Conservation (phyloP, 2,329 filamentous ascomycete species). For the Neonectria faginata region DNA sequence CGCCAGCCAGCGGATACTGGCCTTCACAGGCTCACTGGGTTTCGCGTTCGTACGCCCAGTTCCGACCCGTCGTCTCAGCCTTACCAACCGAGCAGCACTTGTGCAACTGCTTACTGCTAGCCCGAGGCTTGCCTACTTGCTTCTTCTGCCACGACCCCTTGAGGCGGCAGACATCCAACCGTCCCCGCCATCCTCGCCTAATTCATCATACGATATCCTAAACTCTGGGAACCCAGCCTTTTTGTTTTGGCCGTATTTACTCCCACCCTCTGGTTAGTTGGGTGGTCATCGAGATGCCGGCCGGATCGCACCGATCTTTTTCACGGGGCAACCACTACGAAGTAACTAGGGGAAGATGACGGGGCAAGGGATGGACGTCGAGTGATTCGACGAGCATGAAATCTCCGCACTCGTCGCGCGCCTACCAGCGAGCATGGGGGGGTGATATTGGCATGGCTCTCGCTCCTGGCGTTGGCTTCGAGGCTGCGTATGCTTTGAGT, state of each 20-base stretch:
- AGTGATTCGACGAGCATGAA: conserved; percentile 5
- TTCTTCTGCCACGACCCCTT: conserved; percentile 28
- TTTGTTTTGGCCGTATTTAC: conserved; percentile 22
- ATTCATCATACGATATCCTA: conserved; percentile 44
- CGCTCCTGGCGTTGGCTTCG: not conserved
- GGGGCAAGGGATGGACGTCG: conserved; percentile 18
- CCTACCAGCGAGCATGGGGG: not conserved
- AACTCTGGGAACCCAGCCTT: conserved; percentile 22
- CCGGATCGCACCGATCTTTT: conserved; percentile 30
- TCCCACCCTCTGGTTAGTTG: conserved; percentile 12
- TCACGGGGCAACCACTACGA: conserved; percentile 12
- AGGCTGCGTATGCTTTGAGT: not conserved
- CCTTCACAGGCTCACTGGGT: conserved; percentile 21
- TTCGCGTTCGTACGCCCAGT: conserved; percentile 26
- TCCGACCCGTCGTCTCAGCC: conserved; percentile 43
- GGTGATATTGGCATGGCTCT: not conserved
- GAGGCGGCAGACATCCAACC: conserved; percentile 29
- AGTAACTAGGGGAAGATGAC: conserved; percentile 2
- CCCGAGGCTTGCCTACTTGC: conserved; percentile 34
- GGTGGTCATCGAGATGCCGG: conserved; percentile 33
- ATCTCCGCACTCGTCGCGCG: conserved; percentile 2
- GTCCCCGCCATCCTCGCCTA: conserved; percentile 34
- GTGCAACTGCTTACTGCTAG: conserved; percentile 13
- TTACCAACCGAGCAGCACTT: conserved; percentile 38
- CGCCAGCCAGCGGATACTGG: conserved; percentile 26